These are phyloP conservation scores for Decorospora gaudefroyi DNA, from an alignment of 2,329 filamentous ascomycete species.

Conservation along the genomic window DNA sequence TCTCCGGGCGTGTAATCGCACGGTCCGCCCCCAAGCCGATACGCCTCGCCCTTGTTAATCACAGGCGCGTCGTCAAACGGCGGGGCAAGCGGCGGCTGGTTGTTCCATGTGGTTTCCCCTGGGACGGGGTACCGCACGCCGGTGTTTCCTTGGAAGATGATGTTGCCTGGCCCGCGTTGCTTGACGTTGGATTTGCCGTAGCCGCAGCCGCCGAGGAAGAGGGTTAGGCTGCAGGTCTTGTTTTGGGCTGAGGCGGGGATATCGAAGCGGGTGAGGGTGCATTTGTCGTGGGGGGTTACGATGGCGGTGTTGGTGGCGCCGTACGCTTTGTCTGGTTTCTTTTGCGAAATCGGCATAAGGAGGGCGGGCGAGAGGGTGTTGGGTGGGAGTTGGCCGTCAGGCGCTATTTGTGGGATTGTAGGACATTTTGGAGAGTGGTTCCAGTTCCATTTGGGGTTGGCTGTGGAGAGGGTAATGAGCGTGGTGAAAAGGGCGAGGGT, in stretches of 20 bases:
- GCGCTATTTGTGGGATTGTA: conserved; percentile 15
- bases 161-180: conserved; percentile 23
- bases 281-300: conserved; percentile 22
- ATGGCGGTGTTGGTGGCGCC: conserved; percentile 16
- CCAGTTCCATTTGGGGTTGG: conserved; percentile 2
- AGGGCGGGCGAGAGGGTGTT: conserved; percentile 15
- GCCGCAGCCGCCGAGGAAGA: conserved; percentile 22
- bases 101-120: conserved; percentile 20
- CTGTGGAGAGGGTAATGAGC: conserved; percentile 3
- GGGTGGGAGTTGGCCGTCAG: conserved; percentile 17
- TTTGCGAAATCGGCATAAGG: conserved; percentile 15
- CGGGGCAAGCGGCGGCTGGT: conserved; percentile 18
- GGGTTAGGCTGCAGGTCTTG: conserved; percentile 23
- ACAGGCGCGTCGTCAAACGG: conserved; percentile 21
- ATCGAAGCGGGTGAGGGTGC: conserved; percentile 25
- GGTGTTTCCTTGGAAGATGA: conserved; percentile 22
- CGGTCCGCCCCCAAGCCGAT: conserved; percentile 23
- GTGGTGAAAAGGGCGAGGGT: conserved; percentile 9
- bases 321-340: conserved; percentile 18
- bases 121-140: conserved; percentile 18
- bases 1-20: conserved; percentile 21
- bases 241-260: conserved; percentile 21
- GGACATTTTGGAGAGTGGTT: conserved; percentile 6
- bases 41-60: conserved; percentile 22
- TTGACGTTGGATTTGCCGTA: conserved; percentile 6